Conservation (phyloP, 2,329 filamentous ascomycete genomes). For the Myriosclerotinia scirpicola region DNA sequence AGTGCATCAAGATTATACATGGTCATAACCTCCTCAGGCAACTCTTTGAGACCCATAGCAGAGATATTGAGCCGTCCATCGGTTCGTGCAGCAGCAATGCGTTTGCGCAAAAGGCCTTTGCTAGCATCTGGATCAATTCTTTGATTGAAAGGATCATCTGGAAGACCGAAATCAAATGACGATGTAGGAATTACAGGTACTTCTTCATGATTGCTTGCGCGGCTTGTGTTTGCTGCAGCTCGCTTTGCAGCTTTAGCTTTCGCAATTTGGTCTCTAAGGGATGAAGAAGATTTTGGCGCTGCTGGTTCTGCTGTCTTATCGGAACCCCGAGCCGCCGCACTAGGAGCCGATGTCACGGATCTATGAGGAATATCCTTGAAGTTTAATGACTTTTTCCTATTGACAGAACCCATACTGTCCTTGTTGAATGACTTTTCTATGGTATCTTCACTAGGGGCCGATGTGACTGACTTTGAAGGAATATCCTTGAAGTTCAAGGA, state of each 20-base stretch:
- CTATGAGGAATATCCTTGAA: slow-evolving; percentile 34
- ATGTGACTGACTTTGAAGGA: slow-evolving; percentile 31
- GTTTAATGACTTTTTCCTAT: slow-evolving; percentile 34
- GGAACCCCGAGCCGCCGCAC: slow-evolving; percentile 28
- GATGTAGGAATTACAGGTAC: slow-evolving; percentile 50
- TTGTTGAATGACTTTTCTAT: slow-evolving; percentile 40
- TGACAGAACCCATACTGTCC: slow-evolving; percentile 31
- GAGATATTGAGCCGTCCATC: slow-evolving; percentile 87
- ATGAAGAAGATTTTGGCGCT: slow-evolving; percentile 68
- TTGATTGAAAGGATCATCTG: slow-evolving; percentile 71
- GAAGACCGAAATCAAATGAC: slow-evolving; percentile 59
- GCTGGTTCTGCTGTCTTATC: slow-evolving; percentile 45
- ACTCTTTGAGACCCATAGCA: slow-evolving; percentile 73
- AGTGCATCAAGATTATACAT: slow-evolving; percentile 84
- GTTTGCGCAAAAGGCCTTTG: slow-evolving; percentile 69
- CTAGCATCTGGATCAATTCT: slow-evolving; percentile 55
- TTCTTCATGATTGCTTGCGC: slow-evolving; percentile 35
- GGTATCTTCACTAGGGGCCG: slow-evolving; percentile 31
- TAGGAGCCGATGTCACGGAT: slow-evolving; percentile 30
- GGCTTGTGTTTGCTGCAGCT: slow-evolving; percentile 45
- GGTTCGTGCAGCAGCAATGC: slow-evolving; percentile 69
- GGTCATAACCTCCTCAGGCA: slow-evolving; percentile 78
- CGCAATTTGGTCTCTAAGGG: slow-evolving; percentile 86
- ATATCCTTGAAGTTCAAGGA: slow-evolving; percentile 36
- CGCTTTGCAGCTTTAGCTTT: slow-evolving; percentile 83